Base-by-base conservation (phyloP, 2,329 filamentous ascomycete genomes). In the Colletotrichum simmondsii region DNA sequence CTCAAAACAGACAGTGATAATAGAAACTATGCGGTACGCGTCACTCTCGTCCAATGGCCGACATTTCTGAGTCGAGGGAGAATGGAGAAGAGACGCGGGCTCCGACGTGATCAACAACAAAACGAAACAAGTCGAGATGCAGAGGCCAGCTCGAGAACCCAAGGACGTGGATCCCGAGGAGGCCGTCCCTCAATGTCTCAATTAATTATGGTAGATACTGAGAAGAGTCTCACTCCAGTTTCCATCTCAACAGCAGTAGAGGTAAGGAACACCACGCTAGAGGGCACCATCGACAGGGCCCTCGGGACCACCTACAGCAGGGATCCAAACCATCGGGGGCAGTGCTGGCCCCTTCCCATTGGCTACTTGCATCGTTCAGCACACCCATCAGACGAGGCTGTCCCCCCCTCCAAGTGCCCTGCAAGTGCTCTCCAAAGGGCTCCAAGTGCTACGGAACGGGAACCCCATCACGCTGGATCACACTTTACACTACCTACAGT, bases 241-340 rank as follows among this genome's bases (percentile, higher is more conserved):
- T 35, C 32, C 32, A 35, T 49, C 22, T n/a, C 26, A n/a, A 5
- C 60, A 53, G 32, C 60, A 42, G 58, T 66, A 56, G 22, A 22
- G 66, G 66, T 32, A 61, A 58, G 68, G 68, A 66, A 58, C 68
- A 65, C 46, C 54, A 66, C 54, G 68, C 68, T 56, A 71, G 16
- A 66, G 59, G 26, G 30, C 57, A 37, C 57, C 46, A 49, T 42
- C 56, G 22, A 59, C 65, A 62, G 58, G 42, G 65, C 57, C 30
- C 30, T 46, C 56, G 58, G 58, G 14, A 24, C 58, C 65, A 63
- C 65, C 42, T 59, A 49, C 24, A 37, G 58, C 52, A 37, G 24
- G 70, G 60, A 61, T 70, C 66, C 70, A 64, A 57, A 42, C 66
- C 56, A 24, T 60, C 42, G 68, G 46, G 52, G 66, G 70, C 60